Evolutionary conservation across 257 asterid genomes (phyloP), one percentile per base, ranked within the genome.

Genomic region (Ophiorrhiza pumila): DNA sequence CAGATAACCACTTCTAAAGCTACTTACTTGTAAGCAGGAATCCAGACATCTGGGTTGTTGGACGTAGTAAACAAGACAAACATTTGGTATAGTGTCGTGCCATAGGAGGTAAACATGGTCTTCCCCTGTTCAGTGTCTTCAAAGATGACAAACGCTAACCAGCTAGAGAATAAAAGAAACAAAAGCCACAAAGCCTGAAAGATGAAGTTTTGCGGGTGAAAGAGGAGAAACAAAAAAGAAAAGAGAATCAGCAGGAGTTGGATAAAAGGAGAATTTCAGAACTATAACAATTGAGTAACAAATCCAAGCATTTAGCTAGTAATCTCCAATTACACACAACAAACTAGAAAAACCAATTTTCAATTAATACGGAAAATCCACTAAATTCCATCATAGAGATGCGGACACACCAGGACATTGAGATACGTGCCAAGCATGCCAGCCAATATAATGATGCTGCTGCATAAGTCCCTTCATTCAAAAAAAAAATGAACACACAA

Each of bases 31-130:
- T 95, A 95, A 58, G 99, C 99, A 15, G 99, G 99, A 84, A 92
- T 90, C 99, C 99, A 95, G 74, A 89, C 97, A 84, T 92, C 99
- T 57, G 99, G 99, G 73, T 90, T 95, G 89, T 95, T 95, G 78
- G 99, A 95, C 70, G 99, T 95, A 57, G 99, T 95, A 82, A 92
- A 95, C 71, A 95, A 82, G 78, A 95, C 79, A 79, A 95, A 92
- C 99, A 95, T 92, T 72, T 92, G 89, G 84, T 90, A 90, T 77
- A 90, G 60, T 45, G 99, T 95, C 41, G 58, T 58, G 41, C 95
- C 90, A 67, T 83, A 92, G 29, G 99, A 92, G 66, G 91, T 83
- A 84, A 92, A 95, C 66, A 79, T 31, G 29, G 81, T 81, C 83
- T 71, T 89, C 82, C 98, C 99, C 78, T 95, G 99, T 29, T 68